Percentiles rank a stretch among this genome's conserved stretches.
Conservation (phyloP, 1,139 yeast genomes). For the Dujonia santamariae region DNA sequence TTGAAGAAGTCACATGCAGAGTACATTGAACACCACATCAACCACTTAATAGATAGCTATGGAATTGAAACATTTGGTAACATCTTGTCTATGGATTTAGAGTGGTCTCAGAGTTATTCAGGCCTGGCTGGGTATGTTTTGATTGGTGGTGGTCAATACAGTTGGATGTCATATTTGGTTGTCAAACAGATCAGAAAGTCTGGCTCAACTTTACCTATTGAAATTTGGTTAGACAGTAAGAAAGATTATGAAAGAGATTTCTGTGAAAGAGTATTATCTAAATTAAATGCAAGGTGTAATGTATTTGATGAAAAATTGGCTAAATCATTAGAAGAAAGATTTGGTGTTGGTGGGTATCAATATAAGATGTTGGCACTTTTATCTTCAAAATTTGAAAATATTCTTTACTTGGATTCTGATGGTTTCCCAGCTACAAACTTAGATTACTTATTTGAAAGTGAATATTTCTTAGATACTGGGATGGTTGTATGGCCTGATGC, state of each 20-base stretch:
- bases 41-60: conserved; percentile 25
- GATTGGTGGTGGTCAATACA: conserved; percentile 44
- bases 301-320: conserved; percentile 35
- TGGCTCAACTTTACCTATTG: conserved; percentile 42
- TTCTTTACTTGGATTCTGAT: conserved; percentile 66
- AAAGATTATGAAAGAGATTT: conserved; percentile 50
- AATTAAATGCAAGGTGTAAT: conserved; percentile 54
- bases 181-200: conserved; percentile 38
- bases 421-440: conserved; percentile 57
- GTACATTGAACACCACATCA: conserved; percentile 30
- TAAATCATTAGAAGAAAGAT: conserved; percentile 20
- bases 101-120: conserved; percentile 34
- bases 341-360: conserved; percentile 55
- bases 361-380: conserved; percentile 61
- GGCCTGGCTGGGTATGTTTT: conserved; percentile 39
- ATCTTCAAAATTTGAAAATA: conserved; percentile 55
- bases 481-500: conserved; percentile 53
- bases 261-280: conserved; percentile 50
- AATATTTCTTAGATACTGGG: conserved; percentile 38
- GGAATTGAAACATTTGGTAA: conserved; percentile 39
- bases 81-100: conserved; percentile 29
- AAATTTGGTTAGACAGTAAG: conserved; percentile 49
- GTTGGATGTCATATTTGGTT: conserved; percentile 45
- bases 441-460: conserved; percentile 44
- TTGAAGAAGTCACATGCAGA: conserved; percentile 32